phyloP scores from a whole-genome alignment of 345 rosid species.

The Mercurialis annua region DNA sequence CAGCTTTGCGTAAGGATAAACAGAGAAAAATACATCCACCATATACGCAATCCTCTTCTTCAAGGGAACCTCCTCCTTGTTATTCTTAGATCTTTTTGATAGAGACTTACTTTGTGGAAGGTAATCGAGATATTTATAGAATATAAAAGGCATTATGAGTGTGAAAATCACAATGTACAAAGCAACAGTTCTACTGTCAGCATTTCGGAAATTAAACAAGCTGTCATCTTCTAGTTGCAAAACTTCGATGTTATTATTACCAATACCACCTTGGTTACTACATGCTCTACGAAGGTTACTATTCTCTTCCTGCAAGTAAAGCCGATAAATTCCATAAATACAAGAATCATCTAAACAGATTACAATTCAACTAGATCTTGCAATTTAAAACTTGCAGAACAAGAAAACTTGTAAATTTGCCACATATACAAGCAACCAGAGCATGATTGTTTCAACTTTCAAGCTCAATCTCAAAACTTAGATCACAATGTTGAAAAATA shows the following conservation, averaged over 20 bases:
- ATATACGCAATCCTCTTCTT: slow-evolving; percentile 86
- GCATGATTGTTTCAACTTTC: background rate
- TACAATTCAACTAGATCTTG: too few relatives aligned
- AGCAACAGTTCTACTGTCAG: slow-evolving; percentile 59
- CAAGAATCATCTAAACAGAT: too few relatives aligned
- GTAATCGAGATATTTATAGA: slow-evolving; percentile 69
- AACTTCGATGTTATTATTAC: slow-evolving; percentile 25
- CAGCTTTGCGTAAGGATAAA: slow-evolving; percentile 86
- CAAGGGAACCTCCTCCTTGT: slow-evolving; percentile 71
- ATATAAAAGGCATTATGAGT: slow-evolving; percentile 53
- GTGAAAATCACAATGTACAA: slow-evolving; percentile 52
- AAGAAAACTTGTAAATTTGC: too few relatives aligned
- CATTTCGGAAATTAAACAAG: slow-evolving; percentile 32
- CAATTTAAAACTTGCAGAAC: too few relatives aligned
- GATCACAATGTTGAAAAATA: background rate
- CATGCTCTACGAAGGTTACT: slow-evolving; percentile 42
- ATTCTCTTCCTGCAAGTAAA: slow-evolving; percentile 65
- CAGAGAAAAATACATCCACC: slow-evolving; percentile 86
- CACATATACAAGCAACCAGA: too few relatives aligned
- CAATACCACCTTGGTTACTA: slow-evolving; percentile 30
- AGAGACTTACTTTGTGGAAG: slow-evolving; percentile 57
- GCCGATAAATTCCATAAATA: too few relatives aligned
- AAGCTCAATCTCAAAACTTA: background rate
- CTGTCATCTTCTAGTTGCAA: slow-evolving; percentile 29
- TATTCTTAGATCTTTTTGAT: slow-evolving; percentile 40